Base-by-base conservation (phyloP, 208 protist genomes). In the Leishmania major region DNA sequence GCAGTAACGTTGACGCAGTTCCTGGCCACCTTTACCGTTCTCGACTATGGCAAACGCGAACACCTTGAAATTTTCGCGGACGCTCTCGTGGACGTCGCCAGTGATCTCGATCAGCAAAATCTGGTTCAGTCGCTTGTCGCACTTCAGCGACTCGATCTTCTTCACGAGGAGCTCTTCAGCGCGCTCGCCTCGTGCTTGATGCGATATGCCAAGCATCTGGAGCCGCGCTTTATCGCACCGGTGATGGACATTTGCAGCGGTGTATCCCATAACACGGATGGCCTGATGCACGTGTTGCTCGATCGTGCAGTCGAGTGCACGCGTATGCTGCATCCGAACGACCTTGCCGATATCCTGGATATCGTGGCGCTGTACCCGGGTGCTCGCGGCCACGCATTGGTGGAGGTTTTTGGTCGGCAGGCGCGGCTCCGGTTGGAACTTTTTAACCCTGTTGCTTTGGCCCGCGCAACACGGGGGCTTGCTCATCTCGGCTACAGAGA, bases 21-120 rank as follows among this genome's bases (percentile, higher is more conserved):
- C 75, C 75, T 97, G 70, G 84, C 86, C 22, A 87, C 88, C 71
- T 97, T 97, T 77, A 80, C 87, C 17, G 43, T 83, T 19, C 79
- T 96, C 70, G 79, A 93, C 64, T 97, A 96, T 85, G 80, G 51
- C 17, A 80, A 93, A 2, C 91, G 90, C 19, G 91, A 93, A 67
- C 95, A 97, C 80, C 72, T 97, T 15, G 95, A 97, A 60, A 96
- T 97, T 78, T 96, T 94, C 77, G 93, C 92, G 0, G 95, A 97
- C 79, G 93, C 95, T 6, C 81, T 97, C 13, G 88, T 97, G 35
- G 91, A 96, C 37, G 88, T 95, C 3, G 83, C 92, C 4, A 74
- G 37, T 49, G 93, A 97, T 72, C 86, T 97, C 17, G 80, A 81
- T 40, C 90, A 97, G 76, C 77, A 37, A 4, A 85, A 95, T 11